These are phyloP conservation scores for Pleurotus salmoneostramineus DNA, from an alignment of 768 basidiomycete species.

Conservation along the genomic window DNA sequence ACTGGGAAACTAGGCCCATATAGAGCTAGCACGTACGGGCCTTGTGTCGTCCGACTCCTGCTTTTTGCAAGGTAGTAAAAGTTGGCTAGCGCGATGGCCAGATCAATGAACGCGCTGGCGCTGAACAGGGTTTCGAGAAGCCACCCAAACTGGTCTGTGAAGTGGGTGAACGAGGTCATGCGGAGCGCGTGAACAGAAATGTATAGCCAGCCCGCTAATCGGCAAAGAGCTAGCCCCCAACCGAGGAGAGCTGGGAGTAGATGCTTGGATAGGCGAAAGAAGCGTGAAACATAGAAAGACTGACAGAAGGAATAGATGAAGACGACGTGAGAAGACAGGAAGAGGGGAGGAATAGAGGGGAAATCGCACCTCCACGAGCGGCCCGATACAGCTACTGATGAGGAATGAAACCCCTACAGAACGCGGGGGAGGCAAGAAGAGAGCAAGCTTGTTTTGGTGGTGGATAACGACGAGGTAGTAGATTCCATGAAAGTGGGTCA, in stretches of 20 bases:
- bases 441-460: neutral
- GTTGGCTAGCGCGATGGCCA: neutral
- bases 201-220: constrained; percentile 3
- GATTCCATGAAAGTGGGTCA: constrained; percentile 1
- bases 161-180: neutral
- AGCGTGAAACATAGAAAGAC: constrained; percentile 2
- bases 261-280: neutral
- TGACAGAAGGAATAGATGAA: neutral
- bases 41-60: neutral
- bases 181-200: neutral
- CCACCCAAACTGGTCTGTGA: neutral
- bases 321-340: neutral
- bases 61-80: neutral
- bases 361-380: neutral
- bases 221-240: neutral
- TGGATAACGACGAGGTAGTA: neutral
- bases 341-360: neutral
- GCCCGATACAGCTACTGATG: neutral
- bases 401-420: constrained; percentile 1
- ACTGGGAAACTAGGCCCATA: too few species aligned
- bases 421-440: neutral
- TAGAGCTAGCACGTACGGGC: neutral
- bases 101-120: neutral
- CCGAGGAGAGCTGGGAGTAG: neutral
- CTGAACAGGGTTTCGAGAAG: neutral